Base-by-base conservation (phyloP, 1,139 yeast genomes). In the Sugiyamaella novakii region DNA sequence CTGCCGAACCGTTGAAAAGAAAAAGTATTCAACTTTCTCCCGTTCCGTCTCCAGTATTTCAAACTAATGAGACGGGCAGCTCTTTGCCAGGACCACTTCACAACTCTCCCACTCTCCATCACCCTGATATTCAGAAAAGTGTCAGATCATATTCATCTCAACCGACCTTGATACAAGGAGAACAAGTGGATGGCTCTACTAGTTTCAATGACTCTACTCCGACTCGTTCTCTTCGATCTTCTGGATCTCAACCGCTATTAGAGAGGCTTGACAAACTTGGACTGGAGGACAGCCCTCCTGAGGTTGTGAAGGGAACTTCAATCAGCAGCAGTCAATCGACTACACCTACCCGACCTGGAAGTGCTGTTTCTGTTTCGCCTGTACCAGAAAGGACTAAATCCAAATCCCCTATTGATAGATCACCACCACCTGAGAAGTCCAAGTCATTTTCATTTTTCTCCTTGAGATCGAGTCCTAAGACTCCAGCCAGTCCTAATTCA, bases 241-340 rank as follows among this genome's bases (percentile, higher is more conserved):
- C 46, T n/a, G 46, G 38, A 6, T 42, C 46, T 8, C 46, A 42
- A 24, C 39, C 46, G 3, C 7, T 15, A 3, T 24, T 43, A 12
- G 46, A 36, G 12, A 43, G 25, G 25, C 15, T 39, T 17, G 12
- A 19, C 14, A 19, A 22, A 7, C 24, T 39, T 5, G 27, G 18
- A n/a, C 28, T 39, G 5, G 35, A 39, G 8, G 43, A 39, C 3
- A 15, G 34, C 10, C 12, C 35, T 18, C 24, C 37, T 8, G 25
- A 8, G n/a, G n/a, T n/a, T n/a, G n/a, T n/a, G n/a, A n/a, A n/a
- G n/a, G n/a, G n/a, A n/a, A n/a, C n/a, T 22, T 22, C 25, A 22
- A 19, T 11, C 27, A 19, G 27, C 12, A 21, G 27, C 27, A 28
- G 14, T 28, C 31, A 28, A 28, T 12, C 31, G 14, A 33, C 12